phyloP scores from a whole-genome alignment of 495 filamentous ascomycete species.

The Letharia columbiana region DNA sequence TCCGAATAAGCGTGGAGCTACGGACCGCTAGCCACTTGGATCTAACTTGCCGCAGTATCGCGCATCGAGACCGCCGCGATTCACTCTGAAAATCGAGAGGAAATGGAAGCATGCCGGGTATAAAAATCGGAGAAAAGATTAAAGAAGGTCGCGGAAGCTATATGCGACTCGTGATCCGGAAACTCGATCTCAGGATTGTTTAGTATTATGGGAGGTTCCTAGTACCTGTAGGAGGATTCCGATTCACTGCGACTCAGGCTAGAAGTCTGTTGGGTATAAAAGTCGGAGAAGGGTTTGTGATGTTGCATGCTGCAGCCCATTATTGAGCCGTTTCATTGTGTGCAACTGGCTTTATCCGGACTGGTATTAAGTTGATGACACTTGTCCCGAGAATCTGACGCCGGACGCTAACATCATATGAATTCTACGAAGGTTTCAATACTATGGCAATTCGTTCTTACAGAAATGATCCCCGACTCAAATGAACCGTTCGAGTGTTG shows the following conservation, averaged over 20 bases:
- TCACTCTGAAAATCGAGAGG: neutral
- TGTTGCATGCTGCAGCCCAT: neutral
- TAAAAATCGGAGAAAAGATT: neutral
- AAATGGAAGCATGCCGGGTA: neutral
- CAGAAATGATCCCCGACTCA: too few relatives aligned
- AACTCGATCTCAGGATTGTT: neutral
- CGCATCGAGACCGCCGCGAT: neutral
- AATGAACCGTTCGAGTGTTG: too few relatives aligned
- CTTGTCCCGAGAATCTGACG: too few relatives aligned
- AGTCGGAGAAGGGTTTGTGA: neutral
- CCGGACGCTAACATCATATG: too few relatives aligned
- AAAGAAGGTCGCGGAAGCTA: neutral
- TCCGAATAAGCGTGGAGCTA: slow-evolving; percentile 8
- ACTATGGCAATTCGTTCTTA: too few relatives aligned
- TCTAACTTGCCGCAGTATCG: neutral
- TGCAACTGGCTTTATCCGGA: neutral
- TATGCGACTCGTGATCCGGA: neutral
- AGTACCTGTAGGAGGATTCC: neutral
- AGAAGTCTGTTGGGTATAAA: neutral
- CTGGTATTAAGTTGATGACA: neutral
- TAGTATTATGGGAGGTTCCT: too few relatives aligned
- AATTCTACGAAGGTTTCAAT: too few relatives aligned
- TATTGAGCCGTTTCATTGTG: neutral
- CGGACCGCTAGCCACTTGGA: neutral
- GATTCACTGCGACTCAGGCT: neutral